Base-by-base conservation (phyloP, 352 stramenopile species). In the Phytopythium boreale region DNA sequence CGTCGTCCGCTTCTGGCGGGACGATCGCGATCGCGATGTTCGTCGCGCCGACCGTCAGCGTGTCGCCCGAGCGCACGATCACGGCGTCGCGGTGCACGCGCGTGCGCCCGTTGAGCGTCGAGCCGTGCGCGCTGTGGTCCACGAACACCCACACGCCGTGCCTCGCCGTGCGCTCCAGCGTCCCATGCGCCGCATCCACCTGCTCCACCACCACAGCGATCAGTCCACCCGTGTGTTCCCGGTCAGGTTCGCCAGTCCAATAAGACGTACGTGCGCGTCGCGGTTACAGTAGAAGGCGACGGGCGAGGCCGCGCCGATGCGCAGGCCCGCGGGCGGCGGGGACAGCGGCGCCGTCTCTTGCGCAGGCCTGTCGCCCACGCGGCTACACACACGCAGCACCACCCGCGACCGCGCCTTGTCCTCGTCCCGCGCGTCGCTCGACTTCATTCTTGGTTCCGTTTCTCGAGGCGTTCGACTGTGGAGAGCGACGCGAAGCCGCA, bases 81-180 rank as follows among this genome's bases (percentile, higher is more conserved):
- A 75, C 75, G 2, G 82, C 84, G 27, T 84, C 68, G 27, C 69
- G 50, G 36, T 89, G 82, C 10, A 93, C 55, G 17, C 62, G 68
- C 46, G 62, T 64, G 4, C 67, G 58, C 0, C 67, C 64, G 67
- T 89, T 86, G 9, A 91, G 55, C 15, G 60, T 66, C 24, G 80
- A 87, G 41, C 85, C 85, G 6, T 62, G 31, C 2, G 58, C 52
- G 55, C 85, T 93, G 60, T 93, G 85, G 71, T 93, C 85, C 26
- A 89, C 86, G 44, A 84, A 93, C 43, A 93, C 77, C 85, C 85
- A 93, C 6, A 92, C 59, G 29, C 81, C 76, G 10, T 79, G 62
- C 29, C 71, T 55, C 3, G 55, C 7, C 0, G 81, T 90, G 51
- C 79, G 68, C 62, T 90, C 81, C 19, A 90, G 55, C 17, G 81